phyloP scores from a whole-genome alignment of 1,284 basidiomycete species.

The Meira nashicola region DNA sequence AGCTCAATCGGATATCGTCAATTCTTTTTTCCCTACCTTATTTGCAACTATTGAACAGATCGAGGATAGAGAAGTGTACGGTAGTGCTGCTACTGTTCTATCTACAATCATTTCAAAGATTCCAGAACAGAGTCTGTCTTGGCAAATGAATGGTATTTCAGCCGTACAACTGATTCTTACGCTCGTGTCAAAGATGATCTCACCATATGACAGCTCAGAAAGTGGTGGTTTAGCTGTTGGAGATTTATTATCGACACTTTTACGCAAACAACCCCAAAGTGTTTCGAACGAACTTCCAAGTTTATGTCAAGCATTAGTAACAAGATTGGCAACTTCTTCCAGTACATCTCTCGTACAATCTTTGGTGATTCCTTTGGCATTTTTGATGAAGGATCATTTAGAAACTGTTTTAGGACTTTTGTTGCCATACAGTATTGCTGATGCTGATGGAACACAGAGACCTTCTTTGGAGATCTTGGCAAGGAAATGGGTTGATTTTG shows the following conservation, averaged over 20 bases:
- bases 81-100: slow-evolving; percentile 3
- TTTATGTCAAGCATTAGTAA: slow-evolving; percentile 74
- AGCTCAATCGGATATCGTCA: not conserved
- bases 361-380: slow-evolving; percentile 85
- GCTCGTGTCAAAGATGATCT: slow-evolving; percentile 37
- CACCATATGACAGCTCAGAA: slow-evolving; percentile 33
- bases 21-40: not conserved
- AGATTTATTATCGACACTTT: slow-evolving; percentile 84
- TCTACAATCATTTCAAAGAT: not conserved
- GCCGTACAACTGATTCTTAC: slow-evolving; percentile 34
- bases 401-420: slow-evolving; percentile 53
- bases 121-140: slow-evolving; percentile 39
- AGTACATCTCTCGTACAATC: slow-evolving; percentile 77
- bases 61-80: slow-evolving; percentile 8
- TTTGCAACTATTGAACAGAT: not conserved
- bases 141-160: slow-evolving; percentile 34
- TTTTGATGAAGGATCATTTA: slow-evolving; percentile 77
- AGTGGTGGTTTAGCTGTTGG: slow-evolving; percentile 87
- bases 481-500: slow-evolving; percentile 86
- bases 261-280: slow-evolving; percentile 72
- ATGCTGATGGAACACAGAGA: slow-evolving; percentile 1
- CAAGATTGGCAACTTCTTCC: slow-evolving; percentile 72
- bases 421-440: slow-evolving; percentile 49
- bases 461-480: slow-evolving; percentile 71
- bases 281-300: slow-evolving; percentile 78